Percentiles rank a stretch among this genome's conserved stretches.
phyloP scores from a whole-genome alignment of 495 filamentous ascomycete genomes.

The Alectoria sarmentosa region DNA sequence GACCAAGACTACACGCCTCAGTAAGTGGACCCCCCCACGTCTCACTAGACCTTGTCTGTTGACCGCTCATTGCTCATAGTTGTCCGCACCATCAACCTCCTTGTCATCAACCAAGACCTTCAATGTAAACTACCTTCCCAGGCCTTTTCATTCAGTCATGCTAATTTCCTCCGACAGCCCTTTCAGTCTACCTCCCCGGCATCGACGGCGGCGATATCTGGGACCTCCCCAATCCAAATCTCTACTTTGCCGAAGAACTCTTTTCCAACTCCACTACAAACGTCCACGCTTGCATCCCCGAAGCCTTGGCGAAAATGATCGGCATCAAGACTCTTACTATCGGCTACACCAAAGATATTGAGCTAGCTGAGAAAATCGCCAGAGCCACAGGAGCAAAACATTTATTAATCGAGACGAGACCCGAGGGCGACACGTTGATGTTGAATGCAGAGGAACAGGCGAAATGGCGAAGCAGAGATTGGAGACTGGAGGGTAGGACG shows the following conservation, averaged over 20 bases:
- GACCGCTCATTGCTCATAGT: neutral
- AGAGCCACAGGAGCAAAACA: constrained; percentile 8
- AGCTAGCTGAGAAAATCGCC: constrained; percentile 13
- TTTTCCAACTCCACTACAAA: constrained; percentile 12
- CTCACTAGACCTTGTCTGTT: neutral
- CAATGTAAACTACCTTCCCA: neutral
- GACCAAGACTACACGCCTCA: constrained; percentile 8
- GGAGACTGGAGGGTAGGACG: neutral
- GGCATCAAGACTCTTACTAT: constrained; percentile 9
- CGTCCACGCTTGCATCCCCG: constrained; percentile 13
- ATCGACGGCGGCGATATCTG: constrained; percentile 13
- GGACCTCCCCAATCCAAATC: constrained; percentile 9
- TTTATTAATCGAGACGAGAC: neutral
- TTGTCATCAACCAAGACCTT: neutral
- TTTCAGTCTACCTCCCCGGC: constrained; percentile 12
- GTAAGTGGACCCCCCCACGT: neutral
- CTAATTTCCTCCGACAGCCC: neutral
- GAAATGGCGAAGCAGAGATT: neutral
- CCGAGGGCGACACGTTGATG: neutral
- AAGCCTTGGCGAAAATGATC: constrained; percentile 9
- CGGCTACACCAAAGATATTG: constrained; percentile 12
- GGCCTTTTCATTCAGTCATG: neutral
- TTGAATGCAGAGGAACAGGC: neutral
- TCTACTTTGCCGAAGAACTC: constrained; percentile 14
- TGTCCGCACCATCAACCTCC: neutral